These are phyloP conservation scores for Letharia columbiana DNA, from an alignment of 495 filamentous ascomycete genomes.

Conservation along the genomic window DNA sequence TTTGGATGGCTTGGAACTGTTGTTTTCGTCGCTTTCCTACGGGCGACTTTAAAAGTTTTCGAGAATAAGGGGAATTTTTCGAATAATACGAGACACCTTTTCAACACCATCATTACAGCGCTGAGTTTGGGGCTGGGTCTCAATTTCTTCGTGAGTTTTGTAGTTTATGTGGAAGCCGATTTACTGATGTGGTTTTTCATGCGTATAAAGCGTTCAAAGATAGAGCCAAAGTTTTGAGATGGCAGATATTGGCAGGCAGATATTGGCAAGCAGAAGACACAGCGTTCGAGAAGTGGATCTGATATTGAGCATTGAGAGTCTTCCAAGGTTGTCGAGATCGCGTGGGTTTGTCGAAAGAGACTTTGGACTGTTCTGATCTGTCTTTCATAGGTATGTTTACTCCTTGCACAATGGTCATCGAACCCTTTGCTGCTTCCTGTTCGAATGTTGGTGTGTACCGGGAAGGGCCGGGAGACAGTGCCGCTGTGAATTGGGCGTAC, in stretches of 20 bases:
- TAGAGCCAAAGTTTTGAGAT: constrained; percentile 22
- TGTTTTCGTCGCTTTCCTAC: constrained; percentile 13
- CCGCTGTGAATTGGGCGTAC: constrained; percentile 3
- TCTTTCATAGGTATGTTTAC: constrained; percentile 17
- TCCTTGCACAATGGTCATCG: not conserved
- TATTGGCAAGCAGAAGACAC: constrained; percentile 12
- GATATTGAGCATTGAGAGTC: constrained; percentile 21
- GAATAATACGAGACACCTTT: constrained; percentile 14
- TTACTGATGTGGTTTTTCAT: not conserved
- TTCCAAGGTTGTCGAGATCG: constrained; percentile 16
- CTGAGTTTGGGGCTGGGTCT: constrained; percentile 24
- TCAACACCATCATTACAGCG: constrained; percentile 24
- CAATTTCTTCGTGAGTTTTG: constrained; percentile 22
- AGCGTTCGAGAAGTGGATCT: constrained; percentile 22
- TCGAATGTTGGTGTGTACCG: not conserved
- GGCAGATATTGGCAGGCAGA: constrained; percentile 24
- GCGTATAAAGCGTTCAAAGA: constrained; percentile 25
- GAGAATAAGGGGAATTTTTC: constrained; percentile 14
- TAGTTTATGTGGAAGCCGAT: not conserved
- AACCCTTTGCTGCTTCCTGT: not conserved
- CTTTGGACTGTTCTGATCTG: constrained; percentile 10
- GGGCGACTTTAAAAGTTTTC: constrained; percentile 19
- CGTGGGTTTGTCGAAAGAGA: constrained; percentile 18
- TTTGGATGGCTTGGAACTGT: constrained; percentile 15
- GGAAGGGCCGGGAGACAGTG: not conserved